Percentiles rank a stretch among this genome's conserved stretches.
Evolutionary conservation across 208 protist species (phyloP).

Genomic region (Trypanosoma platydactyli): DNA sequence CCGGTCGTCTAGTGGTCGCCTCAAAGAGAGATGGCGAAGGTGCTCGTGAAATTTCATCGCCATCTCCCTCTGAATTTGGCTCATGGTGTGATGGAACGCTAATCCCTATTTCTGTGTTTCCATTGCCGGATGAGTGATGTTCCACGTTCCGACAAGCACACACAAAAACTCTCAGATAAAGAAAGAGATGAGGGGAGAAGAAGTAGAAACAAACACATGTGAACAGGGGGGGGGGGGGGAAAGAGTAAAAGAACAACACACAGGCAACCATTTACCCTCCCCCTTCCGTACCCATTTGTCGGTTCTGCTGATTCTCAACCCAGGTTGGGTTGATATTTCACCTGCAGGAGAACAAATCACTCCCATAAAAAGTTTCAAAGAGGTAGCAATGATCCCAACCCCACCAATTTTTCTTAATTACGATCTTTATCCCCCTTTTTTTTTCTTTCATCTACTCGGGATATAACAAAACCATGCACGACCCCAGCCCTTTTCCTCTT

Average conservation of each 20-base stretch:
- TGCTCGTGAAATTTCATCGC: conserved; percentile 30
- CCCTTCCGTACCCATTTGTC: too few species aligned
- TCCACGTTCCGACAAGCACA: too few species aligned
- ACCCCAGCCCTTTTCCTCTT: neutral
- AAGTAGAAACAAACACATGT: neutral
- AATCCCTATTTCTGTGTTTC: too few species aligned
- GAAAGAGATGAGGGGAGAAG: conserved; percentile 2
- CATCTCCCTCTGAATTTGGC: conserved; percentile 28
- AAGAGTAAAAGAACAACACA: neutral
- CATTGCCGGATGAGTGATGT: too few species aligned
- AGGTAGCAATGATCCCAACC: too few species aligned
- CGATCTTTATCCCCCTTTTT: neutral
- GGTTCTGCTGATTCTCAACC: too few species aligned
- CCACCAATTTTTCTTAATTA: too few species aligned
- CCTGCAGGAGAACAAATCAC: too few species aligned
- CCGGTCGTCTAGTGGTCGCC: conserved; percentile 26
- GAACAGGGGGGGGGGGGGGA: conserved; percentile 8
- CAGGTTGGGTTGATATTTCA: too few species aligned
- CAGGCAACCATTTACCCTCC: neutral
- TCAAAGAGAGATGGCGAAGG: conserved; percentile 28
- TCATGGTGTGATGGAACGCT: conserved; percentile 32
- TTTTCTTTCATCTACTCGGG: neutral
- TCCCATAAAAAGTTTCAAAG: too few species aligned
- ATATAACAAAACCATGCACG: neutral
- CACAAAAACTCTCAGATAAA: too few species aligned